phyloP scores from a whole-genome alignment of 2,329 filamentous ascomycete species.

The Neofusicoccum sp. region DNA sequence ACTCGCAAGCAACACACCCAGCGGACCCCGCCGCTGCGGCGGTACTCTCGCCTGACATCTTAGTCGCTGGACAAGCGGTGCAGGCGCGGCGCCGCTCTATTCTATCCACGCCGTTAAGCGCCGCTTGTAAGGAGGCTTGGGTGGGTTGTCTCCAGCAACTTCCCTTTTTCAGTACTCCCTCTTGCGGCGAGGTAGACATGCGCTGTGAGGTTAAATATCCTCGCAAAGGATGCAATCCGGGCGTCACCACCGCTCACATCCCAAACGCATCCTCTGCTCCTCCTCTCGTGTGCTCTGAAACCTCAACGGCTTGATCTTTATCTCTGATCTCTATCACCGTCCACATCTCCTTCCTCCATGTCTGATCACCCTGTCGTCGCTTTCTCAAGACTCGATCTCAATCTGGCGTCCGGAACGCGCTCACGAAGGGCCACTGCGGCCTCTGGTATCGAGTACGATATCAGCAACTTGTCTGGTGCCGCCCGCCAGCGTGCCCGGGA shows the following conservation, averaged over 20 bases:
- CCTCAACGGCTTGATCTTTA: constrained; percentile 23
- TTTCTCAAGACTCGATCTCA: too few species aligned
- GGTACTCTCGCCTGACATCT: neutral
- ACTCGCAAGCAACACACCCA: neutral
- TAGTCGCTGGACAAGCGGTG: neutral
- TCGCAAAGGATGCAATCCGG: neutral
- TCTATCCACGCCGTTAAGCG: constrained; percentile 5
- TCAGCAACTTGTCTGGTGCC: too few species aligned
- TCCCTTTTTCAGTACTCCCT: neutral
- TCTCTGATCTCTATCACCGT: neutral
- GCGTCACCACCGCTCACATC: neutral
- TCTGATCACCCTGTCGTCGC: too few species aligned
- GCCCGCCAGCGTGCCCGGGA: too few species aligned
- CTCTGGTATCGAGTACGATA: too few species aligned
- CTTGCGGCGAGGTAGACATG: neutral
- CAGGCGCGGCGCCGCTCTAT: neutral
- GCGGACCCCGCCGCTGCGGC: neutral
- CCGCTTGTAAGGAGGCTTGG: constrained; percentile 14
- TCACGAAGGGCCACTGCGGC: too few species aligned
- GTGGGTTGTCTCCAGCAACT: neutral
- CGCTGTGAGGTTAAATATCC: neutral
- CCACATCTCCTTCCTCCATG: too few species aligned
- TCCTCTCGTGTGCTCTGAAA: constrained; percentile 20
- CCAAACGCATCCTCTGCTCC: neutral
- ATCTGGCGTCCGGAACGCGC: too few species aligned